phyloP scores from a whole-genome alignment of 139 green algal genomes.

The Axilococcus clingmanii region DNA sequence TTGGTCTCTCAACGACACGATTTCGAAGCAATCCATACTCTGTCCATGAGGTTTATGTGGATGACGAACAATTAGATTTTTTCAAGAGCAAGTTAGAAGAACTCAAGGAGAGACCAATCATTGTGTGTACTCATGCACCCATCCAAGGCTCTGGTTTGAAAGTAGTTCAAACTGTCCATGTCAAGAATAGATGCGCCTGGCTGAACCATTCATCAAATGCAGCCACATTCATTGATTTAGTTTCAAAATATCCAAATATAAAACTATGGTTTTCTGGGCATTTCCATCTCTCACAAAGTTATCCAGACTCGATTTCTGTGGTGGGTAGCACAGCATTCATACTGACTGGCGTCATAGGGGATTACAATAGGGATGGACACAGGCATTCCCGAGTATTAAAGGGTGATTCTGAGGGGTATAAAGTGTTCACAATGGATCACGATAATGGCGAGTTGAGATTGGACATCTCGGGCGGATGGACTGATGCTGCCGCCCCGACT shows the following conservation, averaged over 20 bases:
- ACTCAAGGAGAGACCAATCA: slow-evolving; percentile 32
- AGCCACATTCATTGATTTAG: slow-evolving; percentile 51
- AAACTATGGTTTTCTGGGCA: slow-evolving; percentile 62
- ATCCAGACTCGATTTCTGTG: slow-evolving; percentile 46
- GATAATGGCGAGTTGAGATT: slow-evolving; percentile 35
- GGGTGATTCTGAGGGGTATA: slow-evolving; percentile 36
- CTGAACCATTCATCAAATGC: slow-evolving; percentile 44
- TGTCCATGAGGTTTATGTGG: slow-evolving; percentile 48
- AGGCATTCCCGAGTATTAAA: slow-evolving; percentile 26
- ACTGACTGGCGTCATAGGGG: slow-evolving; percentile 71
- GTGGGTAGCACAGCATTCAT: slow-evolving; percentile 61
- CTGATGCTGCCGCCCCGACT: slow-evolving; percentile 14
- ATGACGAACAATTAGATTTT: slow-evolving; percentile 65
- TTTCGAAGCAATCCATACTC: slow-evolving; percentile 29
- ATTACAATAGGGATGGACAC: slow-evolving; percentile 60
- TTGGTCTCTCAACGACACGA: slow-evolving; percentile 62
- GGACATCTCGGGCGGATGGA: slow-evolving; percentile 44
- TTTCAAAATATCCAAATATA: slow-evolving; percentile 49
- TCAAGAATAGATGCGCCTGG: slow-evolving; percentile 74
- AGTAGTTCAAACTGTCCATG: slow-evolving; percentile 64
- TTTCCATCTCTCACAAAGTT: slow-evolving; percentile 75
- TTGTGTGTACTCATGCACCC: slow-evolving; percentile 68
- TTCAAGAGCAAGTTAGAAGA: slow-evolving; percentile 37
- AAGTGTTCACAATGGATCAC: slow-evolving; percentile 68
- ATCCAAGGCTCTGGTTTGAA: slow-evolving; percentile 66